These are phyloP conservation scores for Penicillium odoratum DNA, from an alignment of 495 filamentous ascomycete species.

Conservation along the genomic window DNA sequence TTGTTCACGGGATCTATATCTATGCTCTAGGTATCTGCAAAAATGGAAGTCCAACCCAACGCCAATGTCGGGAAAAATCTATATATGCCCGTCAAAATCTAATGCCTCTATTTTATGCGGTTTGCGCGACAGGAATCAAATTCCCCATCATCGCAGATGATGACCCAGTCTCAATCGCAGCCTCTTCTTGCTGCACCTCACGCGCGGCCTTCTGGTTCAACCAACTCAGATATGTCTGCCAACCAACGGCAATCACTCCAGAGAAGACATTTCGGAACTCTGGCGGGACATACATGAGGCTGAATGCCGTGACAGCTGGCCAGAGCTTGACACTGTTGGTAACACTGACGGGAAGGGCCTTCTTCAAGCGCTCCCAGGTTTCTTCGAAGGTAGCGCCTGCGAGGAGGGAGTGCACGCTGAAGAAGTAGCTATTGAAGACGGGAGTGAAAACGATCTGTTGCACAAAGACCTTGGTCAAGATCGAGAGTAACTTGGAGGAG, in stretches of 20 bases:
- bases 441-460: conserved; percentile 85
- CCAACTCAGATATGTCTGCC: conserved; percentile 87
- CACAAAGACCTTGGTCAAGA: conserved; percentile 73
- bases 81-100: conserved; percentile 15
- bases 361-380: conserved; percentile 65
- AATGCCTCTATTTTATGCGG: conserved; percentile 26
- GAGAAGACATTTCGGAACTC: conserved; percentile 80
- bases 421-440: conserved; percentile 89
- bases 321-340: conserved; percentile 84
- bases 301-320: conserved; percentile 86
- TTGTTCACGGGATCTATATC: not conserved
- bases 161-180: conserved; percentile 20
- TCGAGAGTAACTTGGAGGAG: conserved; percentile 63
- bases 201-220: conserved; percentile 74
- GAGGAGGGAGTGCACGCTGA: conserved; percentile 73
- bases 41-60: conserved; percentile 18
- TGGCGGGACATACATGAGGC: conserved; percentile 76
- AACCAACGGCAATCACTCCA: conserved; percentile 75
- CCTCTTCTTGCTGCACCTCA: conserved; percentile 44
- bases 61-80: not conserved
- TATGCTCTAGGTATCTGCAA: conserved; percentile 22
- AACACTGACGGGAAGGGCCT: conserved; percentile 74
- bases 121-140: conserved; percentile 21
- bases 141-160: conserved; percentile 12
- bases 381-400: conserved; percentile 58